Percentiles rank a stretch among this genome's conserved stretches.
phyloP scores from a whole-genome alignment of 78 protist species.

The Capsaspora owczarzaki region DNA sequence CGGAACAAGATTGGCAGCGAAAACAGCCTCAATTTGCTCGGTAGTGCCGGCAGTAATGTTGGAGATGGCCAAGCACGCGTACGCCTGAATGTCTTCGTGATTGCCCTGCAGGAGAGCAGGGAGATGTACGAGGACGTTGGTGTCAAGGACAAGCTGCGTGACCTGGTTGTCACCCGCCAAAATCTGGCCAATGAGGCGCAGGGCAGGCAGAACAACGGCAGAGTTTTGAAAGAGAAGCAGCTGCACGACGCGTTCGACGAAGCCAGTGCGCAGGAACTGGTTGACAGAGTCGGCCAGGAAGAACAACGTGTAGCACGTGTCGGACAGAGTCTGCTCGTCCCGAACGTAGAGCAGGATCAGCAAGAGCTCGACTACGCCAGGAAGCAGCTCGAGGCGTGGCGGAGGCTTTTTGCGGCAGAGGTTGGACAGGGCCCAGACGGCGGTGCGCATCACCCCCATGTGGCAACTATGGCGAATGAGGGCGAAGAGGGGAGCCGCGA shows the following conservation, averaged over 20 bases:
- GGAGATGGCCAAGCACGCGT: slow-evolving; percentile 96
- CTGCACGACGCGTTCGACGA: slow-evolving; percentile 71
- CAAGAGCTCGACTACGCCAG: slow-evolving; percentile 5
- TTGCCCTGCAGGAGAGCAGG: neutral
- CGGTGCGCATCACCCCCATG: slow-evolving; percentile 64
- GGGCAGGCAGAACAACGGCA: slow-evolving; percentile 85
- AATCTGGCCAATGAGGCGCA: slow-evolving; percentile 92
- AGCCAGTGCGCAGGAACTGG: slow-evolving; percentile 68
- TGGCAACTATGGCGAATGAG: neutral
- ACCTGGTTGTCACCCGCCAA: slow-evolving; percentile 93
- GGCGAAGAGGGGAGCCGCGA: slow-evolving; percentile 53
- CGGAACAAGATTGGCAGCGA: slow-evolving; percentile 71
- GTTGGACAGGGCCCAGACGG: slow-evolving; percentile 93
- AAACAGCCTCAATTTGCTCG: slow-evolving; percentile 85
- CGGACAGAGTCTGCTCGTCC: slow-evolving; percentile 40
- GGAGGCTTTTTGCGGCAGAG: slow-evolving; percentile 90
- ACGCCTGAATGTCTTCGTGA: slow-evolving; percentile 73
- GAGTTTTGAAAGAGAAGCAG: slow-evolving; percentile 32
- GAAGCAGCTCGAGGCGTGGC: slow-evolving; percentile 42
- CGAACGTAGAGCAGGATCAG: neutral
- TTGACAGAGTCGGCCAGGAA: slow-evolving; percentile 90
- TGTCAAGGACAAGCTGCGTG: slow-evolving; percentile 66
- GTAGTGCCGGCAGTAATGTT: slow-evolving; percentile 94
- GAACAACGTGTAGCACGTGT: slow-evolving; percentile 94
- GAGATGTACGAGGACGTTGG: slow-evolving; percentile 29